phyloP scores from a whole-genome alignment of 176 grass and related monocot species.

The Elymus sibiricus region DNA sequence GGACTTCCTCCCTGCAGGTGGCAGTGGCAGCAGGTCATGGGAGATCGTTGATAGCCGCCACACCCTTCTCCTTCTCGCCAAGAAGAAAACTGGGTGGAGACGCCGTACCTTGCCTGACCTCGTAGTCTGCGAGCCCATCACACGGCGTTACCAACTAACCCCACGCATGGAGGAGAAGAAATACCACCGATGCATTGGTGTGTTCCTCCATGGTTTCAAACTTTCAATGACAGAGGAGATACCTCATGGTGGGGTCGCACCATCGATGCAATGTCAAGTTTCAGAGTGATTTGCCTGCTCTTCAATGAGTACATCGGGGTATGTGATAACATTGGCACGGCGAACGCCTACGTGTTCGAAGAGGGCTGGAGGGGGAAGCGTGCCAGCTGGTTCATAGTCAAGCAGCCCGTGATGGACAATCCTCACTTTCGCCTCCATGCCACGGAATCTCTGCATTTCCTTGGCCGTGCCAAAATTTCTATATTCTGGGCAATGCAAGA shows the following conservation, averaged over 20 bases:
- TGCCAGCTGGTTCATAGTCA: no score
- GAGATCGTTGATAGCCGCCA: no score
- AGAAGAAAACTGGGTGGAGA: neutral
- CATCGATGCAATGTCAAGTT: neutral
- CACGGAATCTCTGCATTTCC: neutral
- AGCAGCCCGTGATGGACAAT: no score
- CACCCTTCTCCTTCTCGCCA: no score
- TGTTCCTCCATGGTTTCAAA: neutral
- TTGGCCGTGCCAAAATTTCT: neutral
- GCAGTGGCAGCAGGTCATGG: no score
- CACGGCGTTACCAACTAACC: neutral
- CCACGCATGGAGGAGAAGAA: neutral
- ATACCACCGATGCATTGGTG: constrained; percentile 14
- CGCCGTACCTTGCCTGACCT: neutral
- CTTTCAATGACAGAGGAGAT: neutral
- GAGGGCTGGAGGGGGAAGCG: neutral
- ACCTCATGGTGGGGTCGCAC: neutral
- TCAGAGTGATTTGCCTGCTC: neutral
- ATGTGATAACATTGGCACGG: no score
- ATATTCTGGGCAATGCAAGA: neutral
- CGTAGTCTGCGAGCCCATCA: neutral
- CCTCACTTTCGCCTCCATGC: neutral
- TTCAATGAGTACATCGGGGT: no score
- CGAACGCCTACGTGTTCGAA: no score
- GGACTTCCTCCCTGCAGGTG: no score